These are phyloP conservation scores for Ceratocystis ficicola DNA, from an alignment of 2,329 filamentous ascomycete genomes.

Conservation along the genomic window DNA sequence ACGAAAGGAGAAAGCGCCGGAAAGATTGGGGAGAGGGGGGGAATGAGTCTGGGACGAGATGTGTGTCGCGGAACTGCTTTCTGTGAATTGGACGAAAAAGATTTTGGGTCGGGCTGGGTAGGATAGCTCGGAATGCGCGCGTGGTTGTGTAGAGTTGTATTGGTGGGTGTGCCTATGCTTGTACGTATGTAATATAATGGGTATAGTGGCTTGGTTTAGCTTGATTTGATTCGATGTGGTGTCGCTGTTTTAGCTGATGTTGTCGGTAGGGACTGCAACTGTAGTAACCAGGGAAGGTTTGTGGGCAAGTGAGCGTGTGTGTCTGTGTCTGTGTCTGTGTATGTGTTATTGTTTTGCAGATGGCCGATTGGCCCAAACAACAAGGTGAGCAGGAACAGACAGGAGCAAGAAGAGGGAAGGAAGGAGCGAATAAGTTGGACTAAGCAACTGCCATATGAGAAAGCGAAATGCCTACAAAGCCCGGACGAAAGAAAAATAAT, in stretches of 20 bases:
- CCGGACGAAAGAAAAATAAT: background rate
- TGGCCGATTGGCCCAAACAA: background rate
- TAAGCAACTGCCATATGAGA: constrained; percentile 7
- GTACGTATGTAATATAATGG: background rate
- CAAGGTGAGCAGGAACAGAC: background rate
- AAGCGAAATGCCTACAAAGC: background rate
- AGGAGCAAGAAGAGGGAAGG: background rate
- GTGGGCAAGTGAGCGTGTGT: too few species aligned
- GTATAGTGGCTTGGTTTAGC: too few species aligned
- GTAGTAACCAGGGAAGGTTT: background rate
- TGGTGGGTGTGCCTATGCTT: background rate
- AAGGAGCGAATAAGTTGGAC: background rate
- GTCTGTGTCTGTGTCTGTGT: too few species aligned
- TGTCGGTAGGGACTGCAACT: background rate
- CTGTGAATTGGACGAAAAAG: background rate
- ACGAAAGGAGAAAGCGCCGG: background rate
- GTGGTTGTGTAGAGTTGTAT: background rate
- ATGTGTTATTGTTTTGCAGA: constrained; percentile 1
- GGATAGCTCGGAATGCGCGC: too few species aligned
- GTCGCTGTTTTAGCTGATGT: background rate
- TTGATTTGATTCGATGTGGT: background rate
- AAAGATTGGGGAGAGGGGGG: background rate
- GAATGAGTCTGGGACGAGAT: too few species aligned
- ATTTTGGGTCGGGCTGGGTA: background rate
- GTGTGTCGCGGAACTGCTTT: background rate